A percentile compares a stretch with the other conserved stretches of the same genome.
phyloP scores from a whole-genome alignment of 257 asterid genomes.

The Fraxinus quadrangulata region DNA sequence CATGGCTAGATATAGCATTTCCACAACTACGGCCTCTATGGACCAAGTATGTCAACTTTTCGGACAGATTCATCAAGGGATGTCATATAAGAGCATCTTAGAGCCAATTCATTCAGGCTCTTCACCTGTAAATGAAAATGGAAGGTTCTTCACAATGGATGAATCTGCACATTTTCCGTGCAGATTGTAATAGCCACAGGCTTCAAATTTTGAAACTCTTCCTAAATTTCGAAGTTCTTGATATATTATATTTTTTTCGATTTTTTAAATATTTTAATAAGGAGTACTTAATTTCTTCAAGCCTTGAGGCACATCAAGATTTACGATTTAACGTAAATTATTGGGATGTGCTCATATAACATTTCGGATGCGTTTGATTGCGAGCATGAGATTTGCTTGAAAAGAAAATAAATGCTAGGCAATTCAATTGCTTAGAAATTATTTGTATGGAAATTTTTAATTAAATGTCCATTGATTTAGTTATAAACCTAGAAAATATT shows the following conservation, averaged over 20 bases:
- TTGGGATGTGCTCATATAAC: background rate
- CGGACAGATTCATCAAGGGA: constrained; percentile 75
- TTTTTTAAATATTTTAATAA: constrained; percentile 11
- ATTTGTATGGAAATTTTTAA: no score
- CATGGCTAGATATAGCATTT: constrained; percentile 97
- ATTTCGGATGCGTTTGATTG: no score
- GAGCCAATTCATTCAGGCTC: constrained; percentile 31
- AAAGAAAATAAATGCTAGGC: no score
- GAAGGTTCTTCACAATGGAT: constrained; percentile 33
- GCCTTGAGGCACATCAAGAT: background rate
- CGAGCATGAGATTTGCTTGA: no score
- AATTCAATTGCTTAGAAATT: no score
- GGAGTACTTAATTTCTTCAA: constrained; percentile 23
- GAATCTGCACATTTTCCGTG: constrained; percentile 30
- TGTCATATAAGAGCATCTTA: constrained; percentile 77
- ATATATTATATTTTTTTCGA: constrained; percentile 23
- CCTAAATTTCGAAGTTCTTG: constrained; percentile 36
- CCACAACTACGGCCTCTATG: constrained; percentile 79
- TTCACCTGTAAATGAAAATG: constrained; percentile 46
- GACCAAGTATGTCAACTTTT: constrained; percentile 74
- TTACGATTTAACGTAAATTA: background rate
- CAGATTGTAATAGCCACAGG: constrained; percentile 34
- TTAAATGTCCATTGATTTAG: no score
- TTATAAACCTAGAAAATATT: no score
- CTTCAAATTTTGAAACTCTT: constrained; percentile 48